These are phyloP conservation scores for Berberis thunbergii DNA, from an alignment of 164 flowering plant genomes.

Conservation along the genomic window DNA sequence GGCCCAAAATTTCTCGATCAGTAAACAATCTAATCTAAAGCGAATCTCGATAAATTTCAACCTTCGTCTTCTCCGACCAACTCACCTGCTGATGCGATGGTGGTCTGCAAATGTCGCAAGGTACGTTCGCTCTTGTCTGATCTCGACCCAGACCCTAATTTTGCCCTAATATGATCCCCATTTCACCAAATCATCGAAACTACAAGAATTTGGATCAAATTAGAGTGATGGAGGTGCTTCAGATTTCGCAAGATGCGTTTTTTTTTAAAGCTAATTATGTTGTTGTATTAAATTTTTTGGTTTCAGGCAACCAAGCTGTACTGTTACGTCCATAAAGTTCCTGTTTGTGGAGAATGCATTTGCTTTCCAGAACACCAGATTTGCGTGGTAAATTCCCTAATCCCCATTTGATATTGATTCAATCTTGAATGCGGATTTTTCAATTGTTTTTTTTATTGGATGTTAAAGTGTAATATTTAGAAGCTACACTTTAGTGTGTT, in stretches of 20 bases:
- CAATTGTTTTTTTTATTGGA: neutral
- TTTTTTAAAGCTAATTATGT: neutral
- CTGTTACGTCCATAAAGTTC: slow-evolving; percentile 96
- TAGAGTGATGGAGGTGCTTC: slow-evolving; percentile 52
- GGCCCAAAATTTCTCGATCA: neutral
- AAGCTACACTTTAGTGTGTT: too few relatives aligned
- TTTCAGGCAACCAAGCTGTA: slow-evolving; percentile 93
- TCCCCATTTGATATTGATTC: neutral
- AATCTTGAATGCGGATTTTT: neutral
- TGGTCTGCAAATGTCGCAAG: slow-evolving; percentile 63
- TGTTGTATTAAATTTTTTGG: neutral
- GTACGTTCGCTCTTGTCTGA: slow-evolving; percentile 18
- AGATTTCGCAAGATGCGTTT: slow-evolving; percentile 62
- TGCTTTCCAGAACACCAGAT: slow-evolving; percentile 94
- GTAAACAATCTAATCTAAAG: too few relatives aligned
- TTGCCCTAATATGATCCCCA: too few relatives aligned
- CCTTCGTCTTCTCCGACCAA: neutral
- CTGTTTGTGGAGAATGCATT: slow-evolving; percentile 98
- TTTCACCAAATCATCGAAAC: too few relatives aligned
- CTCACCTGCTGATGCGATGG: slow-evolving; percentile 47
- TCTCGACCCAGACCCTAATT: neutral
- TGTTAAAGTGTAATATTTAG: neutral
- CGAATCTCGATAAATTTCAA: too few relatives aligned
- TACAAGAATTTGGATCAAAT: too few relatives aligned
- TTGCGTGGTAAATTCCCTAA: slow-evolving; percentile 64